Evolutionary conservation across 192 early-diverging fungal genomes (phyloP), one percentile per base, ranked within the genome.

Genomic region (Dispira parvispora): DNA sequence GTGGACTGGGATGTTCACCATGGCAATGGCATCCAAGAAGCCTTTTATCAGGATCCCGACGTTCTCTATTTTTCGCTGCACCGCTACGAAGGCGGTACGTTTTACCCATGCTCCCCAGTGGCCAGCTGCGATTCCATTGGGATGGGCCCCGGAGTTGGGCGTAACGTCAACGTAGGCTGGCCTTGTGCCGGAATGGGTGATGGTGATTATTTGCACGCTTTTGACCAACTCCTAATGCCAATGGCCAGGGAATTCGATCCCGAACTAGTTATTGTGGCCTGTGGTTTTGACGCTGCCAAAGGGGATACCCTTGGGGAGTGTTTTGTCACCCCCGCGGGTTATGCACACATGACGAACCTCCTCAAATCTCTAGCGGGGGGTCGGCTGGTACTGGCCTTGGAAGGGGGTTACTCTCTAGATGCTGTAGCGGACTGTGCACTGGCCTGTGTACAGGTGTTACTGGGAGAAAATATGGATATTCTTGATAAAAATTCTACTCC

Each of bases 1-100:
- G 65, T 97, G 14, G 94, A 97, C 64, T 97, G 94, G 92, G 93
- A 96, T 66, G 75, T 94, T 20, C 93, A 96, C 69, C 92, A 95
- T 65, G 93, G 92, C 9, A 96, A 96, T 67, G 94, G 94, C 3
- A 95, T 87, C 38, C 91, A 96, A 54, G 78, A 85, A 6, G 74
- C 77, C 0, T 96, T 96, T 62, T 83, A 83, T 67, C 63, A 78
- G 2, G 84, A 94, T 62, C 78, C 82, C 8, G 73, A 82, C 64
- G 88, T 95, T 1, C 73, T 95, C 13, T 93, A 91, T 63, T 76
- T 89, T 46, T 92, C 89, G 44, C 65, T 96, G n/a, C 92, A 95
- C 72, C 80, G 91, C 0, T 85, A 85, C 68, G 89, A 95, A 20
- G 66, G 80, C 32, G 84, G 75, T 8, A 65, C 71, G 10, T 94